Base-by-base conservation (phyloP, 805 yeast species). In the Lipomyces lipofer region DNA sequence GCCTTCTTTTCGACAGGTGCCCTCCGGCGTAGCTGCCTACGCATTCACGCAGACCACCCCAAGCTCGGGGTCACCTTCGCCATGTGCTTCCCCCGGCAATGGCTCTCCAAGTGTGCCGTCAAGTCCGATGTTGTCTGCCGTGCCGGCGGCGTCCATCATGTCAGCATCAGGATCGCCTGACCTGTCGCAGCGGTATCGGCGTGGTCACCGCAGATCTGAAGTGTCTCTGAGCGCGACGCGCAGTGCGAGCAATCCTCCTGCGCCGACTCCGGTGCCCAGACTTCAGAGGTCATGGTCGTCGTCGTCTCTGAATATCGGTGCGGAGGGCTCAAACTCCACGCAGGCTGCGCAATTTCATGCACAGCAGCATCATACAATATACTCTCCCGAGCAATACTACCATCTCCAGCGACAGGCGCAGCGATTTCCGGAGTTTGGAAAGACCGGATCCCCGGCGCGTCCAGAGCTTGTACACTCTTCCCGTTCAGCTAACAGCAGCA, bases 1-100 rank as follows among this genome's bases (percentile, higher is more conserved):
- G 12, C 59, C 59, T 3, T 51, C 55, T 19, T 52, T 48, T 42
- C 45, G 52, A 12, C 51, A 47, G 32, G 8, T 49, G 25, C 46
- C 50, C 6, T 8, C 12, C 24, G 36, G 47, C 5, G 33, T 21
- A 13, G 21, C 42, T 10, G 24, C 29, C 1, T 46, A 46, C n/a
- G 42, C 33, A 1, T 21, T 46, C 30, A 12, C 22, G 49, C 48
- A 42, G 21, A 25, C 45, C n/a, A 19, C 45, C n/a, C 43, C 33
- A n/a, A n/a, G 38, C 17, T 21, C 40, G 25, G 17, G 25, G 30
- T 42, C 45, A 12, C 30, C 45, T 4, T 22, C 7, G 17, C 30
- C 45, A 29, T 24, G 45, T 9, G 10, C 45, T 25, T 2, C 13
- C 30, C n/a, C 32, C 45, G 13, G 17, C 45, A 5, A 22, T 10